Conservation (phyloP, 768 basidiomycete species). For the Tulasnella sp. region DNA sequence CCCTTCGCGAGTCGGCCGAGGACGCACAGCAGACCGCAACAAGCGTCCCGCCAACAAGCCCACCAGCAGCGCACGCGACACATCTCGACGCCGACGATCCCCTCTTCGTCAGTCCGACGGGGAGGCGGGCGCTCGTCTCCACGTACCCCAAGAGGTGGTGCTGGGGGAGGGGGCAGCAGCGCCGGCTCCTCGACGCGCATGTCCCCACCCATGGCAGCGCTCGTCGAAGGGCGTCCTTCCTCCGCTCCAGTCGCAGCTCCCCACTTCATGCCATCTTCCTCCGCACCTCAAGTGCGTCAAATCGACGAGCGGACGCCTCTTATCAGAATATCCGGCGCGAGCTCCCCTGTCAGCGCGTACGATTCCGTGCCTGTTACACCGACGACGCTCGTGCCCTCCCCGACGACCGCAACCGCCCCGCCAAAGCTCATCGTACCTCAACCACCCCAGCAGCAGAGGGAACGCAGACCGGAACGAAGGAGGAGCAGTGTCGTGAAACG, state of each 20-base stretch:
- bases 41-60: neutral
- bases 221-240: neutral
- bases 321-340: neutral
- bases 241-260: neutral
- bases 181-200: neutral
- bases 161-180: neutral
- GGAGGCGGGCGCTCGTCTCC: neutral
- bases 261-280: neutral
- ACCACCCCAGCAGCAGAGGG: neutral
- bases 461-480: neutral
- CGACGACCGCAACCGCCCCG: neutral
- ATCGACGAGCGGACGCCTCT: slow-evolving; percentile 5
- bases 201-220: neutral
- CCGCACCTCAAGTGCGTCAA: neutral
- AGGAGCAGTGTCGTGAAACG: neutral
- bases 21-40: neutral
- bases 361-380: neutral
- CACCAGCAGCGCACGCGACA: neutral
- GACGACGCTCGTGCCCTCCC: neutral
- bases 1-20: neutral
- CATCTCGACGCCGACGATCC: neutral
- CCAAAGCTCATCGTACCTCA: neutral
- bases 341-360: neutral
- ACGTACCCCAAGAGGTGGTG: neutral
- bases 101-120: neutral